Conservation (phyloP, 345 rosid species). For the Geranium rotundifolium region DNA sequence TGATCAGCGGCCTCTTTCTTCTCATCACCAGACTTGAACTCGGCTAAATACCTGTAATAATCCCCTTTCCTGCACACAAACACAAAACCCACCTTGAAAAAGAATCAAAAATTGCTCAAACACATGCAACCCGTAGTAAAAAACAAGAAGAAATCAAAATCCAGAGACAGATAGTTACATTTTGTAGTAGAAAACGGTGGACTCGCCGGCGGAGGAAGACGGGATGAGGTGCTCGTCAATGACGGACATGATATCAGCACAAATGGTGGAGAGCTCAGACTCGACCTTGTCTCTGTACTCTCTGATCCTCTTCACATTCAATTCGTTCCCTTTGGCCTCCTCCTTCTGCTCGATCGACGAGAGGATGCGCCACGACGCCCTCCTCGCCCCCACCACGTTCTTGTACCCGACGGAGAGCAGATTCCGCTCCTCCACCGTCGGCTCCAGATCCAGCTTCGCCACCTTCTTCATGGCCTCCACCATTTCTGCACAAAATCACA, state of each 20-base stretch:
- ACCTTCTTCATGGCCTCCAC: slow-evolving; percentile 58
- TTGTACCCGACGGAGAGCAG: slow-evolving; percentile 59
- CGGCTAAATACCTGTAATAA: slow-evolving; percentile 54
- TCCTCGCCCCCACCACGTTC: slow-evolving; percentile 47
- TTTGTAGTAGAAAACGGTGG: slow-evolving; percentile 55
- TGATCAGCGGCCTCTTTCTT: slow-evolving; percentile 49
- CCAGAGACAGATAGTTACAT: slow-evolving; percentile 20
- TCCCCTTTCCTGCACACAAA: slow-evolving; percentile 51
- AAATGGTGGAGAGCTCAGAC: slow-evolving; percentile 35
- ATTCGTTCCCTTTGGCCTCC: slow-evolving; percentile 35
- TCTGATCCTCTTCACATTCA: slow-evolving; percentile 39
- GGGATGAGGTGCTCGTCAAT: slow-evolving; percentile 63
- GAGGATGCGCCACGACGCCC: too few species aligned
- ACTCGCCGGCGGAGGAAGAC: slow-evolving; percentile 44
- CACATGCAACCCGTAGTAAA: not conserved
- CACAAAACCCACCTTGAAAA: slow-evolving; percentile 1
- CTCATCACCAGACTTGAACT: slow-evolving; percentile 41
- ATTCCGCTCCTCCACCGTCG: slow-evolving; percentile 51
- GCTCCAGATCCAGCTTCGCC: slow-evolving; percentile 41
- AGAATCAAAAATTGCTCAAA: slow-evolving; percentile 7
- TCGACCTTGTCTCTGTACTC: slow-evolving; percentile 57
- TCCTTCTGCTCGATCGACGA: not conserved
- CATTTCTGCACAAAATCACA: slow-evolving; percentile 30
- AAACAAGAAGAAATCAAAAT: not conserved
- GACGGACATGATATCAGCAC: slow-evolving; percentile 46